Conservation (phyloP, 2,329 filamentous ascomycete genomes). For the Sarocladium oryzae region DNA sequence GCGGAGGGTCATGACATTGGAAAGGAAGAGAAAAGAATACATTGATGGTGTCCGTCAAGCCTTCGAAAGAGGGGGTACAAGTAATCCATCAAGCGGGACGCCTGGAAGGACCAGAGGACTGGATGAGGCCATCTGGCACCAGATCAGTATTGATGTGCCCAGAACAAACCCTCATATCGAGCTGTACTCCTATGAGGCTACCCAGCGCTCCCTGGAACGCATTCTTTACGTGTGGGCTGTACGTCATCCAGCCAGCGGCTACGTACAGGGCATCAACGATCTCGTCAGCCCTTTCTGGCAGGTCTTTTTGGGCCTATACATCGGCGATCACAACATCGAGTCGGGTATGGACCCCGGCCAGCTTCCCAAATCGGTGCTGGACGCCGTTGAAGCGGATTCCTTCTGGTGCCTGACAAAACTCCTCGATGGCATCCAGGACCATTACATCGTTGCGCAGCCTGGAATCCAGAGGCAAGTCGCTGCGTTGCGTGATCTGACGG, state of each 20-base stretch:
- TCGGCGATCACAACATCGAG: constrained; percentile 88
- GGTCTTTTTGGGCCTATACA: constrained; percentile 90
- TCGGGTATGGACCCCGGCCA: constrained; percentile 96
- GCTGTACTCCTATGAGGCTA: constrained; percentile 92
- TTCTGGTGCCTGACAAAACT: constrained; percentile 99
- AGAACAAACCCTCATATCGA: constrained; percentile 94
- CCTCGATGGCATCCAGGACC: constrained; percentile 97
- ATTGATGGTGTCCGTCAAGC: constrained; percentile 78
- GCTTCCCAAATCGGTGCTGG: constrained; percentile 79
- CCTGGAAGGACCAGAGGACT: constrained; percentile 56
- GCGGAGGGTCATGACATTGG: constrained; percentile 78
- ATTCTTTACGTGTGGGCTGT: constrained; percentile 98
- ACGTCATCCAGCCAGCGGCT: constrained; percentile 91
- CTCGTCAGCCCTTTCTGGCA: constrained; percentile 97
- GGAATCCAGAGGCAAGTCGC: constrained; percentile 93
- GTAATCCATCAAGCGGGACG: constrained; percentile 19
- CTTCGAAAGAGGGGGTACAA: constrained; percentile 57
- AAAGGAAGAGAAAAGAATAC: constrained; percentile 94
- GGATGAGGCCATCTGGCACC: constrained; percentile 98
- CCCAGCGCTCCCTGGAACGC: constrained; percentile 85
- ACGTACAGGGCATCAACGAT: constrained; percentile 98
- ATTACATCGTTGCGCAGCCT: constrained; percentile 96
- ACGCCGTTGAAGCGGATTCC: constrained; percentile 94
- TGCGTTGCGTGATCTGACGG: constrained; percentile 81
- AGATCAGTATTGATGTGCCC: constrained; percentile 97